A percentile compares a stretch with the other conserved stretches of the same genome.
Conservation (phyloP, 129 eudicot species). For the Chrysanthemum seticuspe region DNA sequence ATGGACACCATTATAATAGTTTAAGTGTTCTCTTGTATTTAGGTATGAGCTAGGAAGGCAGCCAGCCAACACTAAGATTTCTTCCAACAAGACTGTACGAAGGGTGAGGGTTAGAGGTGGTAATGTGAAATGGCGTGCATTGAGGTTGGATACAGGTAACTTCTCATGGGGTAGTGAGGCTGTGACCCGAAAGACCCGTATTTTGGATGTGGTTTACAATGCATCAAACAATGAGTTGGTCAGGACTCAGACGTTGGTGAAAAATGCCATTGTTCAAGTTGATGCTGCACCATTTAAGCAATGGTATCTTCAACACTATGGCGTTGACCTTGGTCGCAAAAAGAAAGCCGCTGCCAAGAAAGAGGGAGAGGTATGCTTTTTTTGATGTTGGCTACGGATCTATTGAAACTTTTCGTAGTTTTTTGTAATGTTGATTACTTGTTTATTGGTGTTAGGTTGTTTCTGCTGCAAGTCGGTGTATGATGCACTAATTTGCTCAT, state of each 20-base stretch:
- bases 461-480: background rate
- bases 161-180: conserved; percentile 64
- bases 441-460: background rate
- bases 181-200: conserved; percentile 55
- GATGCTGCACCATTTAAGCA: conserved; percentile 63
- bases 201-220: conserved; percentile 57
- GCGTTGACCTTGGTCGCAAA: conserved; percentile 50
- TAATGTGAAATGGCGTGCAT: conserved; percentile 56
- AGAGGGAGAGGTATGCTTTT: conserved; percentile 31
- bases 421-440: background rate
- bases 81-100: conserved; percentile 54
- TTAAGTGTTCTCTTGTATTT: background rate
- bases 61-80: conserved; percentile 47
- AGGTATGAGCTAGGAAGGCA: conserved; percentile 60
- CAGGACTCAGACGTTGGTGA: conserved; percentile 51
- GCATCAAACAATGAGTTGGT: conserved; percentile 49
- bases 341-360: conserved; percentile 32
- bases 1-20: background rate
- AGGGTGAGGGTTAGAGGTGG: conserved; percentile 55
- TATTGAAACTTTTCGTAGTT: background rate
- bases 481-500: background rate
- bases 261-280: conserved; percentile 55
- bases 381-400: background rate
- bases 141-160: conserved; percentile 60
- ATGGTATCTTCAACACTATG: conserved; percentile 61